Evolutionary conservation across 768 basidiomycete species (phyloP), one percentile per base, ranked within the genome.

Genomic region (Calocybe indica): DNA sequence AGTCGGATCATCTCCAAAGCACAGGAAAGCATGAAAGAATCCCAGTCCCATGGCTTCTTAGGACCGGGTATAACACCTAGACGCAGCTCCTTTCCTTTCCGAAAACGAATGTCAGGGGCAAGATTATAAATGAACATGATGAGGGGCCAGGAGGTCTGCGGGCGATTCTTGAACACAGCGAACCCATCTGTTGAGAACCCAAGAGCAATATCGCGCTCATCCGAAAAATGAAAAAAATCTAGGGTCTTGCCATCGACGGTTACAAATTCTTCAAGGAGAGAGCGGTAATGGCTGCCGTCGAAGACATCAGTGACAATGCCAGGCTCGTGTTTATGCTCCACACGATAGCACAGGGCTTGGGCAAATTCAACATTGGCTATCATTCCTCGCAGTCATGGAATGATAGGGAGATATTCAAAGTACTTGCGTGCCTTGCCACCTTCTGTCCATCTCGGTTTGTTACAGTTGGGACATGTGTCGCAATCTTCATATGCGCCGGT

Each of bases 41-140:
- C 62, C 1, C 64, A 15, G 45, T 71, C 64, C 10, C 59, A 54
- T 0, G 70, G 65, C 33, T 62, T 59, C 10, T 60, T 55, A 0
- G 69, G 73, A 0, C 73, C 66, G 1, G 70, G 70, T 37, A 74
- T 70, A 45, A 72, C 51, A 6, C 66, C 64, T 5, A 70, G 30
- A 13, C 56, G 60, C 4, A 73, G 39, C 5, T 71, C 52, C 31
- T 69, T 51, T 2, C 55, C 39, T n/a, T 61, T 40, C 22, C 65
- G 67, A 14, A 58, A 62, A 1, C 60, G 60, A 8, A 63, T 50
- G 12, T 62, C 57, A 5, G 53, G 58, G 8, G 43, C 38, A 30
- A 57, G 47, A 29, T 59, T 60, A 44, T 51, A 55, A 29, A 67
- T 68, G 44, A 64, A 56, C 0, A 65, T 7, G 13, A 75, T 47